Evolutionary conservation across 2,329 filamentous ascomycete genomes (phyloP).

Genomic region (Aureobasidium melanogenum): DNA sequence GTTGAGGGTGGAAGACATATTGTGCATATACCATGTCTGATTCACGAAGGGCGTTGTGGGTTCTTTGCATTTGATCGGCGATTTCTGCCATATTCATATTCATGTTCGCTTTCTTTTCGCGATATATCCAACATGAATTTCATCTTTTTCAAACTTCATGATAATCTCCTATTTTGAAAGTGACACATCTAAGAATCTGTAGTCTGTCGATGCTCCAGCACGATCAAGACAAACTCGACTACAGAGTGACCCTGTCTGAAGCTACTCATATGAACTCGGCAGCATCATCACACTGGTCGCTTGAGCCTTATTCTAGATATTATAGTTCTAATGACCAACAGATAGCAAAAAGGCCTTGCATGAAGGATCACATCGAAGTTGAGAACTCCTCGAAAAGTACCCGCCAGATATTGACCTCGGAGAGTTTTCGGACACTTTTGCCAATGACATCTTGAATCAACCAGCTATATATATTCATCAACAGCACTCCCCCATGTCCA

Average conservation of each 20-base stretch:
- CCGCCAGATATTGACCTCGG: not conserved
- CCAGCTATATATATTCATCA: not conserved
- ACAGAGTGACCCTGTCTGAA: not conserved
- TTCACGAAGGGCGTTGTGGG: not conserved
- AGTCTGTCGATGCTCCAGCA: not conserved
- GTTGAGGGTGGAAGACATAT: not conserved
- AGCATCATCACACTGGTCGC: too few species aligned
- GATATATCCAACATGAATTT: conserved; percentile 7
- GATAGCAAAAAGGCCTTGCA: not conserved
- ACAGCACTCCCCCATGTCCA: not conserved
- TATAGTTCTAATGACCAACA: too few species aligned
- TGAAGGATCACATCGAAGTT: not conserved
- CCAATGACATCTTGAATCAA: not conserved
- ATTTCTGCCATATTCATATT: conserved; percentile 1
- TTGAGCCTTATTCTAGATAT: too few species aligned
- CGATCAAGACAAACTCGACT: not conserved
- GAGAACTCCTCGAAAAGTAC: not conserved
- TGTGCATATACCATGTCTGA: conserved; percentile 1
- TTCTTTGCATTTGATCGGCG: not conserved
- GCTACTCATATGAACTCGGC: too few species aligned
- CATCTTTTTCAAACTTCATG: not conserved
- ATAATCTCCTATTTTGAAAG: not conserved
- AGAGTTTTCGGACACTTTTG: not conserved
- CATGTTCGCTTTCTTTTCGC: not conserved
- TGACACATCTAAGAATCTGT: not conserved